These are phyloP conservation scores for Pterulicium gracile DNA, from an alignment of 1,284 basidiomycete genomes.

Conservation along the genomic window DNA sequence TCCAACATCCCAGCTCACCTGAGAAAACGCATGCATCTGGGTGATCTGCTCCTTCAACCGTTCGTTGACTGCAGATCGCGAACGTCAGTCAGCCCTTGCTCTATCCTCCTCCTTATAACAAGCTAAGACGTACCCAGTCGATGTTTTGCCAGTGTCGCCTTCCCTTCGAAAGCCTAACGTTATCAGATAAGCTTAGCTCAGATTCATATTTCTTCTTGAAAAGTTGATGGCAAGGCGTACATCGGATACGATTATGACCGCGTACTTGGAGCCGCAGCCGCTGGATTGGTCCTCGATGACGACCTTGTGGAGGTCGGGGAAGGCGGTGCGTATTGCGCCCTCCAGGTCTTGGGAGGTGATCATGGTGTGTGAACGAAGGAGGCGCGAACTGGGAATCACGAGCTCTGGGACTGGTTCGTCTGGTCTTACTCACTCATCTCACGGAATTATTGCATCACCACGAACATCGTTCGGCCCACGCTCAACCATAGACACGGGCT, in stretches of 20 bases:
- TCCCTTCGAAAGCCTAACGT: slow-evolving; percentile 58
- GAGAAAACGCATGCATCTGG: slow-evolving; percentile 76
- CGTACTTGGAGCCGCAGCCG: slow-evolving; percentile 70
- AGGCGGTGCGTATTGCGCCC: slow-evolving; percentile 42
- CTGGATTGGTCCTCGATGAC: slow-evolving; percentile 66
- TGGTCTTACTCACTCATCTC: no score
- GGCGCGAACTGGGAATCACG: no score
- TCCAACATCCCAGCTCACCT: slow-evolving; percentile 33
- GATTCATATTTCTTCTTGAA: slow-evolving; percentile 2
- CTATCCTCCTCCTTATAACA: not conserved
- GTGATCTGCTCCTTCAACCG: slow-evolving; percentile 61
- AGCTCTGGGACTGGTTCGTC: no score
- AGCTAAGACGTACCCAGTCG: slow-evolving; percentile 37
- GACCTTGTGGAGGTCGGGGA: slow-evolving; percentile 46
- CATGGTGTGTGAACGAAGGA: slow-evolving; percentile 32
- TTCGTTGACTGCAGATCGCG: slow-evolving; percentile 50
- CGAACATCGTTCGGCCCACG: no score
- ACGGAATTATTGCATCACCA: no score
- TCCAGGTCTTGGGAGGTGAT: slow-evolving; percentile 46
- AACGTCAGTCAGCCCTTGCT: slow-evolving; percentile 9
- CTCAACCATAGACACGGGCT: no score
- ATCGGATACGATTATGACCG: slow-evolving; percentile 64
- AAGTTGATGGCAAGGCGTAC: slow-evolving; percentile 24
- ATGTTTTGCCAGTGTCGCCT: slow-evolving; percentile 63
- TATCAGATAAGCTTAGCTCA: slow-evolving; percentile 1